Evolutionary conservation across 2,329 filamentous ascomycete species (phyloP).

Genomic region (Dryadomyces quercus-mongolicae): DNA sequence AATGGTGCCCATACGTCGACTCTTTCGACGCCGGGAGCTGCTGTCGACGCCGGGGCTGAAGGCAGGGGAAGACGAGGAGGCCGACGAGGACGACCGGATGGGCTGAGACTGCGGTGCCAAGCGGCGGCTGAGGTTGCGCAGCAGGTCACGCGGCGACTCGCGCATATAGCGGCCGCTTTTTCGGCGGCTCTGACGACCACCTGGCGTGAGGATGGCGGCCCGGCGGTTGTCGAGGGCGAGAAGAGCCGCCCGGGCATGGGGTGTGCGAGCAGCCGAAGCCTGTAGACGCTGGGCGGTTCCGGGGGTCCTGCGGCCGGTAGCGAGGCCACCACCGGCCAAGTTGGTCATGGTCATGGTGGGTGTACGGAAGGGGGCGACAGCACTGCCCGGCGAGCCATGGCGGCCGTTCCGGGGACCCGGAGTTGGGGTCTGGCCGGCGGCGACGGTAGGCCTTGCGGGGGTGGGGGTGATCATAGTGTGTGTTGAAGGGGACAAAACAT

Average conservation of each 20-base stretch:
- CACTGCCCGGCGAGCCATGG: background rate
- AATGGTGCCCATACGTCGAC: background rate
- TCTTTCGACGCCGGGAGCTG: background rate
- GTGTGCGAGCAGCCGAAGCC: constrained; percentile 37
- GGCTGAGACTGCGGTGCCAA: constrained; percentile 36
- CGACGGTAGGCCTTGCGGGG: background rate
- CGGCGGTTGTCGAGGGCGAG: constrained; percentile 46
- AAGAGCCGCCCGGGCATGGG: constrained; percentile 48
- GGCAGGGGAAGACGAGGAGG: constrained; percentile 14
- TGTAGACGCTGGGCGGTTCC: constrained; percentile 28
- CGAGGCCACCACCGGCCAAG: constrained; percentile 16
- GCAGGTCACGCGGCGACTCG: constrained; percentile 40
- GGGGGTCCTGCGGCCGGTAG: constrained; percentile 14
- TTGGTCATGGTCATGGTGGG: constrained; percentile 3
- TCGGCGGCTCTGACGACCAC: constrained; percentile 34
- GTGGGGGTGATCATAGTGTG: constrained; percentile 3
- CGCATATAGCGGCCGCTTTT: constrained; percentile 43
- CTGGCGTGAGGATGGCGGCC: constrained; percentile 47
- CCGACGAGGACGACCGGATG: constrained; percentile 28
- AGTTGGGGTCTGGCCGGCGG: background rate
- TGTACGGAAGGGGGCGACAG: constrained; percentile 2
- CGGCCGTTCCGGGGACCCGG: too few species aligned
- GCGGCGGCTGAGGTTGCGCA: constrained; percentile 41
- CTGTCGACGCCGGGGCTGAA: constrained; percentile 21
- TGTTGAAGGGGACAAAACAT: background rate